Evolutionary conservation across 345 rosid species (phyloP).

Genomic region (Heritiera fomes): DNA sequence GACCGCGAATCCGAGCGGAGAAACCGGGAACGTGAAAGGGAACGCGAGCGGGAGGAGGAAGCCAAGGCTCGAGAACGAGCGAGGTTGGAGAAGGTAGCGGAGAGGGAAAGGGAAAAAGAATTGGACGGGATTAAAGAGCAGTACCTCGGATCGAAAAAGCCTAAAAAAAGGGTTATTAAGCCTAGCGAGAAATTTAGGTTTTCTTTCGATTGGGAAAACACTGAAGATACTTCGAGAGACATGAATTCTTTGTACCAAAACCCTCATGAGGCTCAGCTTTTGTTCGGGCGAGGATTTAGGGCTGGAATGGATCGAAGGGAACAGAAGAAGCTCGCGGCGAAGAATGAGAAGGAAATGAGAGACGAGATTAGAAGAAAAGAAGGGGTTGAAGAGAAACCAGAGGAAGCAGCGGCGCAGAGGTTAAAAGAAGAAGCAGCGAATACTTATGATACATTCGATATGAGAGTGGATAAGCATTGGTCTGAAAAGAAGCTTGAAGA

Average conservation of each 20-base stretch:
- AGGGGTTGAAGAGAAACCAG: constrained; percentile 80
- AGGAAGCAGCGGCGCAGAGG: constrained; percentile 79
- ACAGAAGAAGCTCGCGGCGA: constrained; percentile 92
- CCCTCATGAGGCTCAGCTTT: constrained; percentile 94
- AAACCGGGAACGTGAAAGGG: constrained; percentile 62
- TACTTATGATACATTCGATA: constrained; percentile 83
- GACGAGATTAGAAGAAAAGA: constrained; percentile 84
- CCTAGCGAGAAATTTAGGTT: constrained; percentile 93
- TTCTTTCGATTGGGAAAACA: constrained; percentile 96
- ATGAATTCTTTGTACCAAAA: constrained; percentile 81
- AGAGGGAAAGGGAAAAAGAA: constrained; percentile 82
- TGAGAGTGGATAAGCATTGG: constrained; percentile 96
- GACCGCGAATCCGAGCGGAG: constrained; percentile 48
- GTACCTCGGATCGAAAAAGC: constrained; percentile 87
- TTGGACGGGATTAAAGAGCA: constrained; percentile 85
- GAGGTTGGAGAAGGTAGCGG: constrained; percentile 65
- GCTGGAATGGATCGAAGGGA: constrained; percentile 96
- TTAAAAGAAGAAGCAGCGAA: constrained; percentile 85
- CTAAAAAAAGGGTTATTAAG: constrained; percentile 88
- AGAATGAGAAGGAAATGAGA: constrained; percentile 84
- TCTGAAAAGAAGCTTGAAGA: constrained; percentile 85
- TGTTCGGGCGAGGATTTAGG: constrained; percentile 90
- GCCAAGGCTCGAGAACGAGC: constrained; percentile 62
- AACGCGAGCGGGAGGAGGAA: constrained; percentile 71
- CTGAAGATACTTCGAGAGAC: constrained; percentile 88